phyloP scores from a whole-genome alignment of 441 rosid genomes.

The Populus hybrid region DNA sequence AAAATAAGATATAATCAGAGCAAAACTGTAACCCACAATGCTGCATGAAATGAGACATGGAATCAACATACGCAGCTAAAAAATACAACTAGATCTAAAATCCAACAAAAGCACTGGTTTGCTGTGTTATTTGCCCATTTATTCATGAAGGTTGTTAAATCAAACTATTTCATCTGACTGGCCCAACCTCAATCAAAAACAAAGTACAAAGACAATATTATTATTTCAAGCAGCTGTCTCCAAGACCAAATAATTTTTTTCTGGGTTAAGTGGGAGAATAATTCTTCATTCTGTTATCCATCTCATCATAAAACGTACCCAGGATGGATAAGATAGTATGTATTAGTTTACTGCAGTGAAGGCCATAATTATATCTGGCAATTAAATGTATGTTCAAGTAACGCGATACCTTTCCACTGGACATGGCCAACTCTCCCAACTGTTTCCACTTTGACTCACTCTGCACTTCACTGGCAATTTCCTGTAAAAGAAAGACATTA shows the following conservation, averaged over 20 bases:
- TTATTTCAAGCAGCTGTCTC: too few species aligned
- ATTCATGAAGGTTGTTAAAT: neutral
- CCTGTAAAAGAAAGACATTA: slow-evolving; percentile 43
- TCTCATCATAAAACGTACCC: neutral
- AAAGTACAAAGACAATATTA: too few species aligned
- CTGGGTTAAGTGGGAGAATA: too few species aligned
- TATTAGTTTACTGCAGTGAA: neutral
- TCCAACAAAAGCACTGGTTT: neutral
- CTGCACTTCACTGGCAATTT: slow-evolving; percentile 77
- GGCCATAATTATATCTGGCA: neutral
- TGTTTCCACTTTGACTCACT: slow-evolving; percentile 98
- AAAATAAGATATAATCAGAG: neutral
- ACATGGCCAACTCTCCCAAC: slow-evolving; percentile 96
- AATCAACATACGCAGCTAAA: neutral
- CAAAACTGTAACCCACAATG: neutral
- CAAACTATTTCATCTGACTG: neutral
- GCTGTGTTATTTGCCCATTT: neutral
- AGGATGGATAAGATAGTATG: neutral
- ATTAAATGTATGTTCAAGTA: neutral
- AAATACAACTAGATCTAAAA: neutral
- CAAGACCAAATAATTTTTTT: too few species aligned
- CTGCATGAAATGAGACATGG: neutral
- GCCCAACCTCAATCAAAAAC: neutral
- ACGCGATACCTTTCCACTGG: slow-evolving; percentile 77
- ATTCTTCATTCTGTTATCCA: neutral